Percentiles rank a stretch among this genome's conserved stretches.
phyloP scores from a whole-genome alignment of 768 basidiomycete genomes.

The Collybia mongolica region DNA sequence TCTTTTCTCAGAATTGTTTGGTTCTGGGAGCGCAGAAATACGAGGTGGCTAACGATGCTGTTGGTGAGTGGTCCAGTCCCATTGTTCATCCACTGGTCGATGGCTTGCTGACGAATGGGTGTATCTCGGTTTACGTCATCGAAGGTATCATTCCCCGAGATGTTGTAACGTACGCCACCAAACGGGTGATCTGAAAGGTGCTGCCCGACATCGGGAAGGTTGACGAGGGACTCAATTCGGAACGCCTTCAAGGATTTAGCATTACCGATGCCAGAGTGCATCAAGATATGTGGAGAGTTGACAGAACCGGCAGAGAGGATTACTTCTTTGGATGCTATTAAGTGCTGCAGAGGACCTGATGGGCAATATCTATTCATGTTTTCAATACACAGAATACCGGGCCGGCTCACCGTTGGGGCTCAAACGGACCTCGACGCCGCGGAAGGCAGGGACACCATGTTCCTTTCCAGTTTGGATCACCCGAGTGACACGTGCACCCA shows the following conservation, averaged over 20 bases:
- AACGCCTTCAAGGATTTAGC: slow-evolving; percentile 6
- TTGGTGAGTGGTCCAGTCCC: too few species aligned
- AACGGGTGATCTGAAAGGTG: slow-evolving; percentile 14
- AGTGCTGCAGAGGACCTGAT: background rate
- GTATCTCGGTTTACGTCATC: too few species aligned
- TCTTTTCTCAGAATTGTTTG: slow-evolving; percentile 13
- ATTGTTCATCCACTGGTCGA: too few species aligned
- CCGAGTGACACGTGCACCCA: slow-evolving; percentile 12
- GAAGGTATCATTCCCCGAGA: too few species aligned
- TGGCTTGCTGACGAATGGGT: too few species aligned
- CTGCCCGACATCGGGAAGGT: slow-evolving; percentile 17
- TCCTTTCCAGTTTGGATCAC: slow-evolving; percentile 4
- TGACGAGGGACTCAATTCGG: slow-evolving; percentile 7
- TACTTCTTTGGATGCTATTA: slow-evolving; percentile 15
- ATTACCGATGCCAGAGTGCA: slow-evolving; percentile 20
- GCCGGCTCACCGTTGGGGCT: slow-evolving; percentile 2
- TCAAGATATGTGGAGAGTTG: slow-evolving; percentile 17
- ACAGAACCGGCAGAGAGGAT: slow-evolving; percentile 16
- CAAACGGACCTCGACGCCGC: slow-evolving; percentile 2
- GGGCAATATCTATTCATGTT: background rate
- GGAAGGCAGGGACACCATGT: background rate
- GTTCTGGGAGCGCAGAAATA: background rate
- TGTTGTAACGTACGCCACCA: too few species aligned
- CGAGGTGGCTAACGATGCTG: too few species aligned
- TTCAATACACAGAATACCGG: background rate